Evolutionary conservation across 306 rosid genomes (phyloP).

Genomic region (Inga oerstediana): DNA sequence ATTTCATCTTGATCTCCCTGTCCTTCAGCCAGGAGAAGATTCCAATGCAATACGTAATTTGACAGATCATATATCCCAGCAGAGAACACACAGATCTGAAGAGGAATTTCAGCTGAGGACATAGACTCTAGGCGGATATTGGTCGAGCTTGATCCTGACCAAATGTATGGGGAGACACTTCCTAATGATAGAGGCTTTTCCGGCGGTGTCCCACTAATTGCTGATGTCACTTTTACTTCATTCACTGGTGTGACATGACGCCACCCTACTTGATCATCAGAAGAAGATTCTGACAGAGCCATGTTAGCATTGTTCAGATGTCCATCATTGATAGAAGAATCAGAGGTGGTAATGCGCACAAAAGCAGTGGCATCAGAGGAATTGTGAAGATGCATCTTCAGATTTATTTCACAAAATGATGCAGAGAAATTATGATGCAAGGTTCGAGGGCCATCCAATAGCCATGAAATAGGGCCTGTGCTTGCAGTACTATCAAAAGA

Average conservation of each 20-base stretch:
- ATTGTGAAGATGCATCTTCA: constrained; percentile 78
- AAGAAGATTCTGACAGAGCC: constrained; percentile 40
- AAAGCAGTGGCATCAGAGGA: constrained; percentile 58
- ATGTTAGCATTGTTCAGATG: constrained; percentile 33
- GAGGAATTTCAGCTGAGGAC: constrained; percentile 73
- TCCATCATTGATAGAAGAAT: constrained; percentile 38
- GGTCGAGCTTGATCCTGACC: constrained; percentile 92
- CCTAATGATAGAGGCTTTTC: constrained; percentile 51
- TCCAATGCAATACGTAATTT: constrained; percentile 80
- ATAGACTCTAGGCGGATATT: constrained; percentile 58
- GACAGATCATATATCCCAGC: constrained; percentile 86
- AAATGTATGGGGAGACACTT: constrained; percentile 67
- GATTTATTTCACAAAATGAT: constrained; percentile 70
- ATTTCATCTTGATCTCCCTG: constrained; percentile 39
- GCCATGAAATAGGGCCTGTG: constrained; percentile 86
- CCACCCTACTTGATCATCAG: constrained; percentile 81
- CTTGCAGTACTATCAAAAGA: constrained; percentile 61
- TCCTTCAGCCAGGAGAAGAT: constrained; percentile 43
- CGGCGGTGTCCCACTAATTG: constrained; percentile 41
- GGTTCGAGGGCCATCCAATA: constrained; percentile 77
- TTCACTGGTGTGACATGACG: constrained; percentile 60
- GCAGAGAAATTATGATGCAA: constrained; percentile 71
- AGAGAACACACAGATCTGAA: constrained; percentile 83
- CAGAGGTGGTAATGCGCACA: constrained; percentile 61
- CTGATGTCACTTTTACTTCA: constrained; percentile 68